phyloP scores from a whole-genome alignment of 2,329 filamentous ascomycete genomes.

The Neoarthrinium moseri region DNA sequence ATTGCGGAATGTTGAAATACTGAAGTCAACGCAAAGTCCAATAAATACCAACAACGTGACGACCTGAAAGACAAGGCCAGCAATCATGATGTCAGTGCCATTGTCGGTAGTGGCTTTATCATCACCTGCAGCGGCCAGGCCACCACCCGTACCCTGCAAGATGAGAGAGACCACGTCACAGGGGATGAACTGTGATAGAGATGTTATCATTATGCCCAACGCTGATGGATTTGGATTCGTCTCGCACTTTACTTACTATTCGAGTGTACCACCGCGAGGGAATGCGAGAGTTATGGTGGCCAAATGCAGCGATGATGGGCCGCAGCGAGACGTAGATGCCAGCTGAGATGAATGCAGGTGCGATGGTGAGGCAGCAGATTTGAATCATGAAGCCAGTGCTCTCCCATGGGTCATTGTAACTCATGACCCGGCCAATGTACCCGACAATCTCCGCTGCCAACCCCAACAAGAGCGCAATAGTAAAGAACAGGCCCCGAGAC shows the following conservation, averaged over 20 bases:
- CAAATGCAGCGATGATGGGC: constrained; percentile 46
- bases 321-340: constrained; percentile 62
- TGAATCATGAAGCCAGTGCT: constrained; percentile 51
- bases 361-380: constrained; percentile 62
- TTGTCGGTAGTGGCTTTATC: constrained; percentile 20
- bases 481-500: constrained; percentile 49
- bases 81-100: constrained; percentile 64
- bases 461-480: constrained; percentile 52
- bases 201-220: neutral
- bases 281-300: constrained; percentile 45
- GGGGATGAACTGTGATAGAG: constrained; percentile 50
- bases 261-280: constrained; percentile 45
- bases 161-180: constrained; percentile 61
- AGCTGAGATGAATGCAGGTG: constrained; percentile 63
- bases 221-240: neutral
- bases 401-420: constrained; percentile 51
- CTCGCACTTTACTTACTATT: constrained; percentile 34
- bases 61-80: constrained; percentile 61
- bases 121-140: constrained; percentile 34
- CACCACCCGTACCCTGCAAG: constrained; percentile 60
- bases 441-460: constrained; percentile 56
- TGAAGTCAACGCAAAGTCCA: constrained; percentile 47
- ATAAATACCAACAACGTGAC: constrained; percentile 56
- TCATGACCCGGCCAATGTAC: constrained; percentile 56
- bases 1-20: constrained; percentile 35